phyloP scores from a whole-genome alignment of 306 rosid species.

The Gillenia trifoliata region DNA sequence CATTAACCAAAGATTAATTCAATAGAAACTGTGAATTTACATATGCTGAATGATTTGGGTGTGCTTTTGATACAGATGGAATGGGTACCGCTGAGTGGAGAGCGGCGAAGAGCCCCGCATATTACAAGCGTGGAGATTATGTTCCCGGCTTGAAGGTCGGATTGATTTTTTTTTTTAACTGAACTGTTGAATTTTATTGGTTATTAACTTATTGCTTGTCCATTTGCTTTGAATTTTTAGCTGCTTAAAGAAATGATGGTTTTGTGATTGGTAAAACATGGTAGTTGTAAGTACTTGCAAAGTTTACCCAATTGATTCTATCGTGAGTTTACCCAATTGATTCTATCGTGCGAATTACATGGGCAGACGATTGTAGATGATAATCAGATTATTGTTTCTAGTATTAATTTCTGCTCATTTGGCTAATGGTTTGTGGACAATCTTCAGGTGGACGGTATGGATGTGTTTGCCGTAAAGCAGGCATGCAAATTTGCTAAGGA shows the following conservation, averaged over 20 bases:
- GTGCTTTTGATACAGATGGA: constrained; percentile 50
- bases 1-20: not conserved
- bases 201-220: not conserved
- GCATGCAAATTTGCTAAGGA: constrained; percentile 94
- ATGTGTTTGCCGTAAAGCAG: constrained; percentile 91
- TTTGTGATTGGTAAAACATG: not conserved
- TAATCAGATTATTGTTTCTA: not conserved
- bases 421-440: not conserved
- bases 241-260: not conserved
- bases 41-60: constrained; percentile 3
- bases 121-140: constrained; percentile 94
- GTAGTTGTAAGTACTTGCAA: not conserved
- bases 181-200: not conserved
- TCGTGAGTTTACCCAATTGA: not conserved
- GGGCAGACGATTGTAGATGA: not conserved
- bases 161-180: not conserved
- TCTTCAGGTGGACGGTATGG: constrained; percentile 94
- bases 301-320: not conserved
- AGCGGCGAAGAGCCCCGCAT: constrained; percentile 83
- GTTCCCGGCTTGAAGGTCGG: constrained; percentile 92
- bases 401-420: not conserved
- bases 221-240: not conserved
- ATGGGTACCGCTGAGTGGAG: constrained; percentile 99
- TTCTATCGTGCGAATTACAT: not conserved
- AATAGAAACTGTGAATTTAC: not conserved